Evolutionary conservation across 441 rosid genomes (phyloP).

Genomic region (Populus trichocarpa): DNA sequence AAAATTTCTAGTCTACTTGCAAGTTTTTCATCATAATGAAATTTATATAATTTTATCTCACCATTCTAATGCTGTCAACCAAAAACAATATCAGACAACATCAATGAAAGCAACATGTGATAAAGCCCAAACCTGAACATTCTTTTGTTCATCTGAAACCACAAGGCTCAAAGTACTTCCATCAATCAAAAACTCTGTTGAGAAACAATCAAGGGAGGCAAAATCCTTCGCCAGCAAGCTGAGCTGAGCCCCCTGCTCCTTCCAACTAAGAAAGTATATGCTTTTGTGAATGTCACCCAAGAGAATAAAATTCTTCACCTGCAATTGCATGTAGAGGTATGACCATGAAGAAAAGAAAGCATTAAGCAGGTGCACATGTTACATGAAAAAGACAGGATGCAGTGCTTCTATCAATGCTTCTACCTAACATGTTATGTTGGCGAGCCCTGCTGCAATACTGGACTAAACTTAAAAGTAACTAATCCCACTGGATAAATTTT

Average conservation of each 20-base stretch:
- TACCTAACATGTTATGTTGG: background rate
- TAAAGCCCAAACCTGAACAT: slow-evolving; percentile 62
- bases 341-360: background rate
- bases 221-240: slow-evolving; percentile 94
- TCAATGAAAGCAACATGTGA: background rate
- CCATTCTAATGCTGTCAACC: slow-evolving; percentile 1
- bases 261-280: slow-evolving; percentile 96
- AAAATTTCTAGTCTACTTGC: background rate
- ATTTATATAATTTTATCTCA: background rate
- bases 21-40: background rate
- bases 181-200: slow-evolving; percentile 97
- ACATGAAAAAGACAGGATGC: background rate
- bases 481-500: background rate
- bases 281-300: slow-evolving; percentile 94
- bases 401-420: background rate
- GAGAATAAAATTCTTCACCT: slow-evolving; percentile 90
- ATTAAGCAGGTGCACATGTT: slow-evolving; percentile 8
- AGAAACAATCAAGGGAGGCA: slow-evolving; percentile 90
- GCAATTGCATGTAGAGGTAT: slow-evolving; percentile 18
- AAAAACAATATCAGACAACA: background rate
- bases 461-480: background rate
- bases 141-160: slow-evolving; percentile 94
- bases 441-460: background rate
- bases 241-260: slow-evolving; percentile 97
- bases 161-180: slow-evolving; percentile 94